Evolutionary conservation across 805 yeast genomes (phyloP), one percentile per base, ranked within the genome.

Genomic region (Pichia rugopelliculosa): DNA sequence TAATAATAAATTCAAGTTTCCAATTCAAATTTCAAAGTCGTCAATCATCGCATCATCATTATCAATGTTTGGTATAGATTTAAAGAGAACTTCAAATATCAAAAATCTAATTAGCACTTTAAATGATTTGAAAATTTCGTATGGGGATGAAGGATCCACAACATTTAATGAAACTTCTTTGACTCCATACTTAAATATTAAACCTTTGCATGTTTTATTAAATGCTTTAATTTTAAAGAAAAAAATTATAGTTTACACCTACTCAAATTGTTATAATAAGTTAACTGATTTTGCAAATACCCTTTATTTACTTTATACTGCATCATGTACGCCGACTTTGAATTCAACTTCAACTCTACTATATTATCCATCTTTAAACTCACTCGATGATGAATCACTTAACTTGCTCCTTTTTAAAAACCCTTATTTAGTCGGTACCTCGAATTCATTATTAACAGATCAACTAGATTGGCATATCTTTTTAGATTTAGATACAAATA

Each of bases 371-470:
- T 72, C 79, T 30, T 4, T 30, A 30, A 15, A 10, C 6, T 30
- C 34, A 26, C 66, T 80, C 38, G 89, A 83, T 53, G 74, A 82
- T 1, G 76, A 82, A 3, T 74, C 79, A 50, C 65, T 80, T 39
- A 80, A 77, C 49, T 53, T 73, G 1, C 60, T 80, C 44, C 69
- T 69, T 50, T 64, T 58, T 44, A 71, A 66, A 51, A 67, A 56
- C 26, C 66, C 65, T 25, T 77, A 68, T 54, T 64, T 84, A 42
- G 74, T 84, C 2, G 91, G 91, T 4, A 82, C 88, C 3, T 77
- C 83, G 37, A 84, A 84, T 58, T 76, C 83, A 15, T 74, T 81
- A 37, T 76, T 84, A 58, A 79, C 78, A 56, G 71, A 75, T 27
- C 74, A 74, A 48, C 69, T 59, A 7, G 50, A 49, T 21, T 83